A percentile compares a stretch with the other conserved stretches of the same genome.
Evolutionary conservation across 2,329 filamentous ascomycete species (phyloP).

Genomic region (Fusarium cyanostomum): DNA sequence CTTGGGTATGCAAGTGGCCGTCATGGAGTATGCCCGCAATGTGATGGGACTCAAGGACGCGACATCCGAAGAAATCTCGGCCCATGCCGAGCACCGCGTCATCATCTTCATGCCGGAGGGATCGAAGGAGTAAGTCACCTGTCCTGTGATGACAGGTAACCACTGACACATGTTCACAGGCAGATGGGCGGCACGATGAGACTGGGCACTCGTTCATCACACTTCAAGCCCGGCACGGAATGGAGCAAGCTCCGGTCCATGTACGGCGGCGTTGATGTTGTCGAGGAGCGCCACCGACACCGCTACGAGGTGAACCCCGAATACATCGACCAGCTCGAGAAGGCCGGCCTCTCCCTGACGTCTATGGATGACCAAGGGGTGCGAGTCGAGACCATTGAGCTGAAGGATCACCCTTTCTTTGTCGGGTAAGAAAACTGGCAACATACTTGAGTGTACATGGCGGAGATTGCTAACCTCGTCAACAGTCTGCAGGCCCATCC

Average conservation of each 20-base stretch:
- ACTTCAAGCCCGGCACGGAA: conserved; percentile 79
- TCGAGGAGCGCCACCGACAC: conserved; percentile 84
- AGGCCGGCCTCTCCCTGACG: conserved; percentile 67
- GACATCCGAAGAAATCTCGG: conserved; percentile 64
- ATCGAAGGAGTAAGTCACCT: conserved; percentile 49
- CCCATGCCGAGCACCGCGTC: conserved; percentile 70
- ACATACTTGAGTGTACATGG: background rate
- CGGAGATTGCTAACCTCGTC: conserved; percentile 50
- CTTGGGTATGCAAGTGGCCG: conserved; percentile 90
- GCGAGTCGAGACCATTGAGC: conserved; percentile 37
- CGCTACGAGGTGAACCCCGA: conserved; percentile 91
- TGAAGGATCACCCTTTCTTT: conserved; percentile 32
- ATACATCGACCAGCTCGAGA: conserved; percentile 73
- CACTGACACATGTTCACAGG: conserved; percentile 10
- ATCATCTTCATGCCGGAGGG: conserved; percentile 93
- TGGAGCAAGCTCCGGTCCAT: conserved; percentile 81
- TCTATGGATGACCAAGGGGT: conserved; percentile 54
- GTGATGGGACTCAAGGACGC: conserved; percentile 70
- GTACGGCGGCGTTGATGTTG: conserved; percentile 68
- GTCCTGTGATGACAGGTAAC: background rate
- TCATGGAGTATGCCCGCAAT: conserved; percentile 86
- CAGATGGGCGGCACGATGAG: conserved; percentile 84
- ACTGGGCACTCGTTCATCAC: conserved; percentile 76
- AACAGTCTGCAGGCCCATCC: conserved; percentile 70
- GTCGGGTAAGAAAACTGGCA: conserved; percentile 19